A percentile compares a stretch with the other conserved stretches of the same genome.
Conservation (phyloP, 768 basidiomycete species). For the Amanita jacksonii region DNA sequence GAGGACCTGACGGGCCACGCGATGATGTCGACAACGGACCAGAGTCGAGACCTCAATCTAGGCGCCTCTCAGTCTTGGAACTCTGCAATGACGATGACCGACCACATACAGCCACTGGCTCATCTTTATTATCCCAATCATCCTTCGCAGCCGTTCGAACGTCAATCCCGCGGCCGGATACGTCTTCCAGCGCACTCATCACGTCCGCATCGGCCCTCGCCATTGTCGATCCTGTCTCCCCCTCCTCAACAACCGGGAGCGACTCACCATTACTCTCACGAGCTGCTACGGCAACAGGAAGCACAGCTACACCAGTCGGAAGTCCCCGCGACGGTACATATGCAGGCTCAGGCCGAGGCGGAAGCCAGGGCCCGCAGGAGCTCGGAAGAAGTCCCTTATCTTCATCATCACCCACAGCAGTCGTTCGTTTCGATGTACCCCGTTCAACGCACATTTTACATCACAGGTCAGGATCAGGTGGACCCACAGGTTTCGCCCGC, state of each 20-base stretch:
- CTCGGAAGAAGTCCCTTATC: constrained; percentile 18
- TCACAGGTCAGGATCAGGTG: constrained; percentile 10
- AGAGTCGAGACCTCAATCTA: constrained; percentile 71
- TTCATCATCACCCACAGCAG: constrained; percentile 16
- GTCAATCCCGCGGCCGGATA: constrained; percentile 29
- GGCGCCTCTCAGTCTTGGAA: constrained; percentile 78
- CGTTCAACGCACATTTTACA: constrained; percentile 7
- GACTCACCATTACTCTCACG: constrained; percentile 33
- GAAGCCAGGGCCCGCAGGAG: constrained; percentile 12
- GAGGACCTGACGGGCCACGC: constrained; percentile 43
- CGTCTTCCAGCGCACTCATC: constrained; percentile 33
- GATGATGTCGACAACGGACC: constrained; percentile 44
- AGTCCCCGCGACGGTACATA: constrained; percentile 22
- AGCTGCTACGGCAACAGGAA: constrained; percentile 35
- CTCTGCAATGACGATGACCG: constrained; percentile 62
- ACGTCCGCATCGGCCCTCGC: constrained; percentile 37
- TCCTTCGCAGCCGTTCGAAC: constrained; percentile 21
- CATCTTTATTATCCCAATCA: constrained; percentile 21
- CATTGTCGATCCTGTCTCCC: constrained; percentile 36
- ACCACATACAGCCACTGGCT: constrained; percentile 19
- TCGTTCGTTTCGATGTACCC: constrained; percentile 16
- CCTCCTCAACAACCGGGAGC: constrained; percentile 12
- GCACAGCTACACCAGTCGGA: constrained; percentile 28
- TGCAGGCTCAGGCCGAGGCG: constrained; percentile 18
- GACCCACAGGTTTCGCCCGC: constrained; percentile 17